Evolutionary conservation across 164 flowering plant genomes (phyloP).

Genomic region (Piper betle): DNA sequence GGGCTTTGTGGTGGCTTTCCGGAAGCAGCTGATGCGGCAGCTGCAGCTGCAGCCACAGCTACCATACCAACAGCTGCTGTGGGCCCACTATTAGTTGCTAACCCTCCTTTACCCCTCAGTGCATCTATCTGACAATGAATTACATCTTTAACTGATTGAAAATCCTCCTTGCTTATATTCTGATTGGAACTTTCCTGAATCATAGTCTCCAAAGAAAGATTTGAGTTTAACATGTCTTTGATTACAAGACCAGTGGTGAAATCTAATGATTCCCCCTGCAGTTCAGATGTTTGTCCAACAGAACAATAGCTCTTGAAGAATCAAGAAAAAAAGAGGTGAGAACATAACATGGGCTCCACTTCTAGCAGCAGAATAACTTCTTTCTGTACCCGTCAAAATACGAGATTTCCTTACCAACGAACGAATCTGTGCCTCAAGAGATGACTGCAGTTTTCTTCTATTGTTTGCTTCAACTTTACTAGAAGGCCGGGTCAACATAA

Average conservation of each 20-base stretch:
- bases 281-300: slow-evolving; percentile 44
- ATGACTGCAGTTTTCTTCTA: slow-evolving; percentile 69
- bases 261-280: slow-evolving; percentile 64
- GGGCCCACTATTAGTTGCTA: slow-evolving; percentile 42
- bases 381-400: slow-evolving; percentile 48
- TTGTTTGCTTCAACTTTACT: slow-evolving; percentile 58
- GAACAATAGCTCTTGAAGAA: slow-evolving; percentile 57
- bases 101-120: slow-evolving; percentile 68
- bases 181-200: slow-evolving; percentile 56
- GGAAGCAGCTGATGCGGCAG: slow-evolving; percentile 76
- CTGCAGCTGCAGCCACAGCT: slow-evolving; percentile 88
- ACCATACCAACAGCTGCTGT: slow-evolving; percentile 85
- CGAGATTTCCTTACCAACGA: slow-evolving; percentile 76
- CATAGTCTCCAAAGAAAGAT: slow-evolving; percentile 56
- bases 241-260: slow-evolving; percentile 54
- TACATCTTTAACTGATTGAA: slow-evolving; percentile 59
- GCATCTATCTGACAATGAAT: slow-evolving; percentile 62
- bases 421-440: slow-evolving; percentile 81
- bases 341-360: slow-evolving; percentile 32
- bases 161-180: slow-evolving; percentile 47
- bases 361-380: slow-evolving; percentile 47
- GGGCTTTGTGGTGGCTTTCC: slow-evolving; percentile 34
- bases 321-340: slow-evolving; percentile 73
- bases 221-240: slow-evolving; percentile 55
- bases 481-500: slow-evolving; percentile 66